Conservation (phyloP, 495 filamentous ascomycete species). For the Aspergillus saccharolyticus region DNA sequence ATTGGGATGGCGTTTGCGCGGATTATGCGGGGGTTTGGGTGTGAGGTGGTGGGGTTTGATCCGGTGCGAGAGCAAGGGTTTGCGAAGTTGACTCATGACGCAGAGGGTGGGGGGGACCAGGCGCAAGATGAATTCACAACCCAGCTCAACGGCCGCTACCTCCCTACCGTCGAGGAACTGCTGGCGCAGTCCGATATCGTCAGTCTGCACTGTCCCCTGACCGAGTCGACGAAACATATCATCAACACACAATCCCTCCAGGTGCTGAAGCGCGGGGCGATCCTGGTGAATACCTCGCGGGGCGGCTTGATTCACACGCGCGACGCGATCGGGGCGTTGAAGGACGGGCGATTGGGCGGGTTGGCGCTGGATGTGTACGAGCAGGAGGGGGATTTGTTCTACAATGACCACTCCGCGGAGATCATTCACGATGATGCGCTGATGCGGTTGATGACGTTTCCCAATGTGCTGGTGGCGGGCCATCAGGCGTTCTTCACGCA, state of each 20-base stretch:
- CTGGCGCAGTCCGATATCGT: constrained; percentile 55
- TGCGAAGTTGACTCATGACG: neutral
- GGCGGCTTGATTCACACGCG: constrained; percentile 57
- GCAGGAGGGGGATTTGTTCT: constrained; percentile 64
- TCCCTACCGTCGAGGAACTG: constrained; percentile 45
- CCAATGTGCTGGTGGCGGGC: constrained; percentile 61
- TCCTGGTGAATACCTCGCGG: constrained; percentile 63
- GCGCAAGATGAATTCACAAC: neutral
- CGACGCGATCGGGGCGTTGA: constrained; percentile 56
- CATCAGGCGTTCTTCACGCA: constrained; percentile 69
- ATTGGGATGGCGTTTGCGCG: constrained; percentile 35
- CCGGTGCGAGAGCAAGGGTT: constrained; percentile 46
- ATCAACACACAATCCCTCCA: constrained; percentile 50
- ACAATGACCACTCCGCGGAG: constrained; percentile 59
- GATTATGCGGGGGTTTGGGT: constrained; percentile 59
- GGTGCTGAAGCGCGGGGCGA: constrained; percentile 53
- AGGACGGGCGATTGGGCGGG: constrained; percentile 57
- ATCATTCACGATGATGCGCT: constrained; percentile 67
- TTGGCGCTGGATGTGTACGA: constrained; percentile 84
- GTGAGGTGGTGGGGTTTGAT: constrained; percentile 55
- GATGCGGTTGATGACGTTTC: constrained; percentile 65
- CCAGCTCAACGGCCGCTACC: constrained; percentile 40
- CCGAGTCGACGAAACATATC: constrained; percentile 53
- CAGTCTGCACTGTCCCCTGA: constrained; percentile 62
- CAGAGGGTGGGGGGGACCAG: constrained; percentile 17